A percentile compares a stretch with the other conserved stretches of the same genome.
These are phyloP conservation scores for Pseudotsuga menziesii DNA, from an alignment of 75 land plant species.

Conservation along the genomic window DNA sequence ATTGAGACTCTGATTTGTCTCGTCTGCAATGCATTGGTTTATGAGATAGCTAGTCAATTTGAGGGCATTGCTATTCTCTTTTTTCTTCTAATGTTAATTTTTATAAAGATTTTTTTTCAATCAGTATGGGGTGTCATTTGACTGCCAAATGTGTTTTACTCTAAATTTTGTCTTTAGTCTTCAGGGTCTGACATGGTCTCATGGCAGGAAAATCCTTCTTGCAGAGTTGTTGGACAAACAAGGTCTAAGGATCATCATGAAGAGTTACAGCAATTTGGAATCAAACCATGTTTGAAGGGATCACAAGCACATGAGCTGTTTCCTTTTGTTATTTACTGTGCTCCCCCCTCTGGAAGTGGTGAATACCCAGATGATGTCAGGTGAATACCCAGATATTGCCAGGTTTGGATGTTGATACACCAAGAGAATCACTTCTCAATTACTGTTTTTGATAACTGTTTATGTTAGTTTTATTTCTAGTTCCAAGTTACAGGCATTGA, in stretches of 20 bases:
- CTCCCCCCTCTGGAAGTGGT: conserved; percentile 47
- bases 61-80: not conserved
- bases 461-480: not conserved
- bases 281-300: conserved; percentile 25
- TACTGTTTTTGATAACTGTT: not conserved
- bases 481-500: no score
- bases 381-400: conserved; percentile 80
- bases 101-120: not conserved
- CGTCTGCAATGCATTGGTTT: not conserved
- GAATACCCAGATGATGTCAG: conserved; percentile 44
- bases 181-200: conserved; percentile 11
- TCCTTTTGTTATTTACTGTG: conserved; percentile 48
- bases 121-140: not conserved
- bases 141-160: not conserved
- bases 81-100: not conserved
- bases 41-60: not conserved
- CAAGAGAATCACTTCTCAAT: not conserved
- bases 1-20: not conserved
- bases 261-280: conserved; percentile 29
- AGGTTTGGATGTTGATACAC: conserved; percentile 39
- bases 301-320: conserved; percentile 30
- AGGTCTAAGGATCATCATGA: conserved; percentile 35
- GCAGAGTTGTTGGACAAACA: conserved; percentile 33
- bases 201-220: conserved; percentile 24
- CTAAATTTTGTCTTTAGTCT: not conserved